Base-by-base conservation (phyloP, 148 eudicot species). In the Spergularia bocconei region DNA sequence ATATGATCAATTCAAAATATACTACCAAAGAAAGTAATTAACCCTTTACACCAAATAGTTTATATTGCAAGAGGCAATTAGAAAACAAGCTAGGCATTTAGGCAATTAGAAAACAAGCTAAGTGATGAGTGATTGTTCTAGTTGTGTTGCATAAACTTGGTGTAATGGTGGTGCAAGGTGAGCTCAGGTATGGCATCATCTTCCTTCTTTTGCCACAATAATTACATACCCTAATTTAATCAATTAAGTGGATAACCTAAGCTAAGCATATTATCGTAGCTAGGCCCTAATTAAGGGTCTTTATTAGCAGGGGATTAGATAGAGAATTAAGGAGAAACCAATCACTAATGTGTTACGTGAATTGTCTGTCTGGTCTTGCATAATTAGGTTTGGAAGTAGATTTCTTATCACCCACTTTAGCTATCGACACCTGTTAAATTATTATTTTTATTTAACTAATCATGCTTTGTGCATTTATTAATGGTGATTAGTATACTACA, bases 251-350 rank as follows among this genome's bases (percentile, higher is more conserved):
- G 72, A 39, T 79, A 63, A 55, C 36, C 66, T 38, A 51, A 15
- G 29, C 29, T 62, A 75, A 66, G 57, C 44, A 65, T 51, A 56
- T 47, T 3, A 63, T 25, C 60, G 36, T 11, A 29, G 64, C 14
- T 54, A 55, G 47, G 19, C 57, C 13, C 50, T 53, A 15, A 54
- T 7, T 16, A 15, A 21, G 20, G 15, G 13, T 48, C 74, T 17
- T 48, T 39, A 60, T 17, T 25, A 73, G 68, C 17, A 69, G 70
- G 59, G 74, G 73, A 72, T 62, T 52, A 64, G 57, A 73, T 56
- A 70, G 58, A 77, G 65, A 59, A 63, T 68, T 61, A 53, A 80
- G 66, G 82, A 84, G 82, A 84, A 86, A 73, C 91, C 91, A 88
- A 88, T 86, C 66, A 83, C 29, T 63, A 50, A 57, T 41, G 21